Evolutionary conservation across 176 grass and related monocot genomes (phyloP).

Genomic region (Poa annua): DNA sequence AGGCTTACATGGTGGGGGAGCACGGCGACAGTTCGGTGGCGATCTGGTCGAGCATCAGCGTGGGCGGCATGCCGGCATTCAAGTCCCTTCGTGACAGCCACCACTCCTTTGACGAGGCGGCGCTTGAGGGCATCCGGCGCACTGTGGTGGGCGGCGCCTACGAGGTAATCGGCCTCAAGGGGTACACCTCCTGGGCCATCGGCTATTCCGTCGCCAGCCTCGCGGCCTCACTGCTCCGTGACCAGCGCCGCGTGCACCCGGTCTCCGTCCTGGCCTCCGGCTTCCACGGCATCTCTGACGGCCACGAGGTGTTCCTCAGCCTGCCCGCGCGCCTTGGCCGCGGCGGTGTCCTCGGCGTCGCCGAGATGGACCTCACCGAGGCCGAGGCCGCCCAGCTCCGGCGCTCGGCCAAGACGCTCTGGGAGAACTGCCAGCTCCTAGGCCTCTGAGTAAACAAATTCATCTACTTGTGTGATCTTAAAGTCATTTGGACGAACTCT

Average conservation of each 20-base stretch:
- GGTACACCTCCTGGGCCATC: slow-evolving; percentile 19
- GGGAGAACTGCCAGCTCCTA: slow-evolving; percentile 67
- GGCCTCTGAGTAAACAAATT: slow-evolving; percentile 7
- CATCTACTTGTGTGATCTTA: not conserved
- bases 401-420: slow-evolving; percentile 63
- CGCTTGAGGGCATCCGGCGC: slow-evolving; percentile 62
- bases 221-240: too few species aligned
- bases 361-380: slow-evolving; percentile 69
- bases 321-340: slow-evolving; percentile 63
- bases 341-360: slow-evolving; percentile 56
- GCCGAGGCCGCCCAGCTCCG: slow-evolving; percentile 60
- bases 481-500: not conserved
- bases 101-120: slow-evolving; percentile 34
- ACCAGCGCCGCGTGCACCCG: not conserved
- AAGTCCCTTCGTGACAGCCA: not conserved
- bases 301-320: slow-evolving; percentile 82
- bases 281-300: slow-evolving; percentile 64
- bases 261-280: slow-evolving; percentile 70
- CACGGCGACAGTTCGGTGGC: not conserved
- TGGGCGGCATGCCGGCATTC: slow-evolving; percentile 24
- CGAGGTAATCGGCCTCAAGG: slow-evolving; percentile 80
- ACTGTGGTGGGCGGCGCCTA: slow-evolving; percentile 68
- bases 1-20: not conserved
- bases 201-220: too few species aligned
- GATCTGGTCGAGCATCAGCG: not conserved